A percentile compares a stretch with the other conserved stretches of the same genome.
Conservation (phyloP, 495 filamentous ascomycete genomes). For the Trypethelium eluteriae region DNA sequence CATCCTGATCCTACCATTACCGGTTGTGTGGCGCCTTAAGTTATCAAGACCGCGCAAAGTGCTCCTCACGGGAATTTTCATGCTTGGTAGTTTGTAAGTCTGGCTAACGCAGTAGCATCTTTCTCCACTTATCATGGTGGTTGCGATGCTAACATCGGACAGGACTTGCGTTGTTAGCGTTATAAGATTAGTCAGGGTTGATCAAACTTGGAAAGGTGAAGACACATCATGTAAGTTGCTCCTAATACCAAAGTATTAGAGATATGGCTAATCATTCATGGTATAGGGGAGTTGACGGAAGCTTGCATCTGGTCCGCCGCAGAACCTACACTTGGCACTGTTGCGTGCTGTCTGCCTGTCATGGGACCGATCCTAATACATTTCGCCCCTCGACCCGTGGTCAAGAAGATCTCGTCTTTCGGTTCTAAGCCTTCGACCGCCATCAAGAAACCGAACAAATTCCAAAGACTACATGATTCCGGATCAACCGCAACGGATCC, state of each 20-base stretch:
- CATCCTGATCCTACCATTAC: not conserved
- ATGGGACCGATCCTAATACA: not conserved
- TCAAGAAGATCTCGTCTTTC: too few species aligned
- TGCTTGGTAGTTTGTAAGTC: constrained; percentile 1
- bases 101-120: not conserved
- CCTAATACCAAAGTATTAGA: too few species aligned
- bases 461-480: too few species aligned
- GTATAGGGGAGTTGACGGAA: not conserved
- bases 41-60: not conserved
- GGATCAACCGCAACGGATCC: too few species aligned
- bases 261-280: not conserved
- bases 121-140: not conserved
- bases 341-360: not conserved
- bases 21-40: not conserved
- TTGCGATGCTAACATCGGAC: not conserved
- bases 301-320: not conserved
- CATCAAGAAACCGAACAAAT: too few species aligned
- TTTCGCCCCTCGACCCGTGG: too few species aligned
- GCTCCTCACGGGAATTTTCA: not conserved
- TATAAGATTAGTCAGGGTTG: not conserved
- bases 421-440: too few species aligned
- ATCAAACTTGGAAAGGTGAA: not conserved
- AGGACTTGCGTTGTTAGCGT: not conserved
- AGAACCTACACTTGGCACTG: not conserved
- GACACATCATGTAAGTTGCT: not conserved